Conservation (phyloP, 371 early-diverging fungal species). For the Furculomyces boomerangus region DNA sequence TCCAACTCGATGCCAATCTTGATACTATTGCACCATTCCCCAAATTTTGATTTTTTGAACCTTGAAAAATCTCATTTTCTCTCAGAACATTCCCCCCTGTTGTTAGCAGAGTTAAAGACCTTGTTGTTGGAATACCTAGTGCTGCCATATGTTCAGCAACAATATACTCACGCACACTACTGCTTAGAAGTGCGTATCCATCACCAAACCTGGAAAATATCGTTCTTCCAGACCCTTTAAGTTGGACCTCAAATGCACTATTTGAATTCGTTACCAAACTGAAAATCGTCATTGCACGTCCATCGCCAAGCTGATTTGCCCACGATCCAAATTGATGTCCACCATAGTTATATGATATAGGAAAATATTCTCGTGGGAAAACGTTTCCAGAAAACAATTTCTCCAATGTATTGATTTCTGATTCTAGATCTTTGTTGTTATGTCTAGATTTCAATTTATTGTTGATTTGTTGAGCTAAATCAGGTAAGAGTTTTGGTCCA, state of each 20-base stretch:
- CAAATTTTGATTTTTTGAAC: conserved; percentile 33
- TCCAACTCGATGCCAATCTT: conserved; percentile 62
- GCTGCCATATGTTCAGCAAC: conserved; percentile 60
- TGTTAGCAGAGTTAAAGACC: conserved; percentile 39
- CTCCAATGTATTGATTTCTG: not conserved
- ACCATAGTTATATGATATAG: conserved; percentile 72
- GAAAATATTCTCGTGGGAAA: conserved; percentile 26
- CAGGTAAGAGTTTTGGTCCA: too few species aligned
- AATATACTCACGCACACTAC: conserved; percentile 69
- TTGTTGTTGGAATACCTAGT: conserved; percentile 60
- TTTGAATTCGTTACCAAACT: conserved; percentile 17
- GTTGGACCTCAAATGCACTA: conserved; percentile 46
- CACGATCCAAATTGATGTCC: conserved; percentile 74
- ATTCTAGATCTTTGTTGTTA: too few species aligned
- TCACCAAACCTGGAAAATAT: conserved; percentile 78
- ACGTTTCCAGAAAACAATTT: not conserved
- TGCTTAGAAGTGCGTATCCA: conserved; percentile 67
- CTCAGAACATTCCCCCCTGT: not conserved
- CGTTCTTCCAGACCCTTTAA: conserved; percentile 74
- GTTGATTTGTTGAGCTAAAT: too few species aligned
- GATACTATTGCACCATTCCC: conserved; percentile 64
- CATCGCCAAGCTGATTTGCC: conserved; percentile 58
- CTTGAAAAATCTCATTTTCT: not conserved
- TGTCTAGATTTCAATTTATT: too few species aligned
- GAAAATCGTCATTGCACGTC: conserved; percentile 65